Base-by-base conservation (phyloP, 306 rosid species). In the Vigna trinervia region DNA sequence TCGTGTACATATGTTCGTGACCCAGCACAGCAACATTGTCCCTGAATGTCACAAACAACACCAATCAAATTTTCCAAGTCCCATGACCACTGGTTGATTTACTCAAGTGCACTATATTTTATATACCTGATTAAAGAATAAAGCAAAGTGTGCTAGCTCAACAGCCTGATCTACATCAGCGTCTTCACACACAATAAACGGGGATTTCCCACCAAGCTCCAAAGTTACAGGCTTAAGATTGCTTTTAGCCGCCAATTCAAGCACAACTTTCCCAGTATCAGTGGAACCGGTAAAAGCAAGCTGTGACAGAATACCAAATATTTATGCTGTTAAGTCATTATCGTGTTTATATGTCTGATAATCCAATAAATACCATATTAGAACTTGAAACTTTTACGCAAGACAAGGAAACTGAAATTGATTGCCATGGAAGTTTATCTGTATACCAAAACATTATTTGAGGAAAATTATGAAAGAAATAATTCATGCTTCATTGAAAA, bases 131-230 rank as follows among this genome's bases (percentile, higher is more conserved):
- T 95, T 95, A 56, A 95, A 95, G 86, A 95, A 95, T 46, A 92
- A 74, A 56, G 98, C 96, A 80, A 82, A 90, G 71, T 95, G 98
- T 7, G 98, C 98, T 75, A 69, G 78, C 86, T 95, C 97, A 38
- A 88, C 98, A 72, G 96, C 98, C 47, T 81, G 73, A 74, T 95
- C 98, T 22, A 95, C 69, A 74, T 90, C 97, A 76, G 99, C 99
- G 81, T 92, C 99, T 82, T 87, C 96, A 19, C 96, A 89, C 6
- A 95, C 92, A 81, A 95, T 95, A 68, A 95, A 90, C 20, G 97
- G 97, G 56, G 99, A 95, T 86, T 92, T 95, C 38, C 99, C 97
- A 1, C 99, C 99, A 51, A 95, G 96, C 87, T 95, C 97, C 91
- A 87, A 75, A 45, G 99, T 92, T 56, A 89, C 99, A 14, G 86